Evolutionary conservation across 2,329 filamentous ascomycete genomes (phyloP).

Genomic region (Penicillium sp.): DNA sequence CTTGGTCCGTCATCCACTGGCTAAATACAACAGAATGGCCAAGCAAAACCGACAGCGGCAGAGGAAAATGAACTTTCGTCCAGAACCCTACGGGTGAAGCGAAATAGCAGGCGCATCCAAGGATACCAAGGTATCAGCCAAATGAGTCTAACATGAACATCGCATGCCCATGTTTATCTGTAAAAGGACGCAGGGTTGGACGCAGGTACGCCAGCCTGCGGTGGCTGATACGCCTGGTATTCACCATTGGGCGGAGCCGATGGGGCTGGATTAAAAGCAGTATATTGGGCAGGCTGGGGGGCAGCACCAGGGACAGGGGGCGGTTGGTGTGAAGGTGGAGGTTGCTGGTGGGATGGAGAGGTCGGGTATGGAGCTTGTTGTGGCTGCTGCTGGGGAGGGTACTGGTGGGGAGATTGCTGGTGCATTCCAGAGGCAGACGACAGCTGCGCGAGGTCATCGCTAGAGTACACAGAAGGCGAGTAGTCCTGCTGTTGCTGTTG

Average conservation of each 20-base stretch:
- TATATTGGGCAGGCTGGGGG: constrained; percentile 37
- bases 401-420: constrained; percentile 19
- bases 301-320: constrained; percentile 38
- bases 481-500: constrained; percentile 44
- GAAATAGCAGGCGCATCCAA: background rate
- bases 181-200: constrained; percentile 45
- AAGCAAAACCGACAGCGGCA: constrained; percentile 5
- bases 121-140: background rate
- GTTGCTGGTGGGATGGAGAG: constrained; percentile 32
- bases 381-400: constrained; percentile 26
- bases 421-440: constrained; percentile 21
- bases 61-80: background rate
- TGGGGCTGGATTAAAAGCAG: constrained; percentile 29
- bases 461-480: constrained; percentile 44
- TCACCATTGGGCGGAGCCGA: constrained; percentile 28
- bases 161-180: constrained; percentile 27
- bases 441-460: constrained; percentile 34
- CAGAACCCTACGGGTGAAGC: background rate
- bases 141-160: background rate
- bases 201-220: constrained; percentile 32
- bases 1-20: constrained; percentile 12
- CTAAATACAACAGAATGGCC: constrained; percentile 16
- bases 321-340: constrained; percentile 37
- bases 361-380: constrained; percentile 38
- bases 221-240: constrained; percentile 43